Base-by-base conservation (phyloP, 495 filamentous ascomycete genomes). In the Penicillium atrosanguineum region DNA sequence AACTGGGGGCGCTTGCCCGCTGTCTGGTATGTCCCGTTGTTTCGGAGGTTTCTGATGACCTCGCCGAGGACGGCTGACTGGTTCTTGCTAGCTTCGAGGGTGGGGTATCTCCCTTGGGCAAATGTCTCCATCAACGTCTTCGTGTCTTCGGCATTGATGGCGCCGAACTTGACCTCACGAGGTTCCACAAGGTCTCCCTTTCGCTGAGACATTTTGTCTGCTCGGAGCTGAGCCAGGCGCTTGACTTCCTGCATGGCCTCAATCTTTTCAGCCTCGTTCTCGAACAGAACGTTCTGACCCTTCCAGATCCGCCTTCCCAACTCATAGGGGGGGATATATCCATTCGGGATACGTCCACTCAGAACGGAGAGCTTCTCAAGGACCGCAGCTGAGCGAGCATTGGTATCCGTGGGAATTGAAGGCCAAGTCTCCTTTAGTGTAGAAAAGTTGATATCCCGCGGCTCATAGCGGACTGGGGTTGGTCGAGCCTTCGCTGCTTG, bases 101-200 rank as follows among this genome's bases (percentile, higher is more conserved):
- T 48, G 11, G 68, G 63, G 46, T 79, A 80, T 42, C 69, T 67
- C 6, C 77, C 77, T 45, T 60, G 87, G 60, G 93, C 93, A 46
- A 95, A 73, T 39, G 85, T 77, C 58, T 88, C 74, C 60, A 97
- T 83, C 15, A 97, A 69, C 6, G 77, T 75, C 48, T 79, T 77
- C 29, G 73, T 75, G 29, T 90, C 71, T 46, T 89, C 77, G 14
- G 70, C 65, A 55, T 82, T 76, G 23, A 89, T 72, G 9, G 70
- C 65, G 37, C 59, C 57, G 44, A 82, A 66, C 8, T 56, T 62
- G 31, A 78, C 36, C 2, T 59, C 54, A 12, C 59, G 50, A n/a
- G 75, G 62, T 38, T 73, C 65, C 23, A 77, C 65, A 23, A 71
- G 52, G 12, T 76, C 69, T 45, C 70, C 74, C 56, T 68, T 70